Base-by-base conservation (phyloP, 2,329 filamentous ascomycete genomes). In the Mycogone perniciosa region DNA sequence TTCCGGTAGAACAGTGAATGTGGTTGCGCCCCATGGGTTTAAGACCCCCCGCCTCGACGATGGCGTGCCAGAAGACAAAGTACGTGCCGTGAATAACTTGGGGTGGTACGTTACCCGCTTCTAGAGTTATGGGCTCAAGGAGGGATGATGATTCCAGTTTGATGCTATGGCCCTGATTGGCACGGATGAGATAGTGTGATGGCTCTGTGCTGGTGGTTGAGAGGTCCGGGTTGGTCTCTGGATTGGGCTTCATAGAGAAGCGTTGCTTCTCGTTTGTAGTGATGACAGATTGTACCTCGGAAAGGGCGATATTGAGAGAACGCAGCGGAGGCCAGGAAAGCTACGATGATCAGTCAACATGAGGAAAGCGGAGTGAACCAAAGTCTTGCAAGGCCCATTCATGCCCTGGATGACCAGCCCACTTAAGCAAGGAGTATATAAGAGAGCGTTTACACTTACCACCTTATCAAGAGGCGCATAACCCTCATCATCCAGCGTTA, bases 101-200 rank as follows among this genome's bases (percentile, higher is more conserved):
- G 0, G 74, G 63, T 0, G 89, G 89, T 1, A 91, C 60, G 55
- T 80, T 80, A 27, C 62, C 76, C 6, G 65, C 69, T 4, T 52
- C 46, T 7, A 38, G 27, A 1, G 81, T 84, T 51, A 96, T 74
- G 6, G 85, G 83, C 20, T 75, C 77, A 3, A 96, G 79, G 2
- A 95, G 77, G 0, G 79, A 79, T 43, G 85, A 81, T n/a, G 82
- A 82, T 30, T 88, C 85, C 34, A 84, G 71, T 62, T 83, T 82
- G 64, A 99, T 88, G 60, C 82, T 89, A 73, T 97, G 93, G 49
- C 93, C 93, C 72, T 97, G 93, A 64, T 95, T 96, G 30, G 93
- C 93, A 62, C 93, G 89, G 70, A 99, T 96, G 31, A 95, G 76
- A 73, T 85, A 96, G 66, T 86, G 76, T 0, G 76, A 67, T 0